Conservation (phyloP, 306 rosid species). For the Corylus americana region DNA sequence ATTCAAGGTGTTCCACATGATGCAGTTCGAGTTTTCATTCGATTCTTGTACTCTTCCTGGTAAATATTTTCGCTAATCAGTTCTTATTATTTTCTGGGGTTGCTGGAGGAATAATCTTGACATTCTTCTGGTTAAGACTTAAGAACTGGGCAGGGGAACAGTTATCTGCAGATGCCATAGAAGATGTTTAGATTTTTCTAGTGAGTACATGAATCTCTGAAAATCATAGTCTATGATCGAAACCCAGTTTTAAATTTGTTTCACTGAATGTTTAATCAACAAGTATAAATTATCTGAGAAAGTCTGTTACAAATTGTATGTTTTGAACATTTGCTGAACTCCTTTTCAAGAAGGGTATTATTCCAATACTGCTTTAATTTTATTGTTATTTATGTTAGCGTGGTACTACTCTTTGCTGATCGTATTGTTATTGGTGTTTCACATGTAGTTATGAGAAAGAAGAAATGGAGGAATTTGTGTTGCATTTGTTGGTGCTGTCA, state of each 20-base stretch:
- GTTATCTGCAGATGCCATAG: no score
- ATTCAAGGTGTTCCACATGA: slow-evolving; percentile 70
- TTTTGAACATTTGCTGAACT: background rate
- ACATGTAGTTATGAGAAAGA: slow-evolving; percentile 57
- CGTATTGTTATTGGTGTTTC: slow-evolving; percentile 13
- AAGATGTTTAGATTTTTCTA: background rate
- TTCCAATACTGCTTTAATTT: background rate
- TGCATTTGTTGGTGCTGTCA: slow-evolving; percentile 71
- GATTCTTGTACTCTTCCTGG: slow-evolving; percentile 75
- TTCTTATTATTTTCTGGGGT: slow-evolving; percentile 5
- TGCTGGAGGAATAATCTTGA: background rate
- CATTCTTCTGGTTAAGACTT: no score
- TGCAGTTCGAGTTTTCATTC: slow-evolving; percentile 76
- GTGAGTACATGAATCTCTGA: background rate
- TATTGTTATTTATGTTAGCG: background rate
- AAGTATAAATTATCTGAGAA: background rate
- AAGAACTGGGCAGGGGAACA: no score
- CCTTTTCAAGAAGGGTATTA: background rate
- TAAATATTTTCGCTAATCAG: slow-evolving; percentile 23
- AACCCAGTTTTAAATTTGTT: background rate
- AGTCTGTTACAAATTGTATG: background rate
- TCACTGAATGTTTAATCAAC: background rate
- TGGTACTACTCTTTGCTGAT: background rate
- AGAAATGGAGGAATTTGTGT: slow-evolving; percentile 65
- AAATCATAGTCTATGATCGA: background rate